phyloP scores from a whole-genome alignment of 2,329 filamentous ascomycete genomes.

The Stachybotrys echinatus region DNA sequence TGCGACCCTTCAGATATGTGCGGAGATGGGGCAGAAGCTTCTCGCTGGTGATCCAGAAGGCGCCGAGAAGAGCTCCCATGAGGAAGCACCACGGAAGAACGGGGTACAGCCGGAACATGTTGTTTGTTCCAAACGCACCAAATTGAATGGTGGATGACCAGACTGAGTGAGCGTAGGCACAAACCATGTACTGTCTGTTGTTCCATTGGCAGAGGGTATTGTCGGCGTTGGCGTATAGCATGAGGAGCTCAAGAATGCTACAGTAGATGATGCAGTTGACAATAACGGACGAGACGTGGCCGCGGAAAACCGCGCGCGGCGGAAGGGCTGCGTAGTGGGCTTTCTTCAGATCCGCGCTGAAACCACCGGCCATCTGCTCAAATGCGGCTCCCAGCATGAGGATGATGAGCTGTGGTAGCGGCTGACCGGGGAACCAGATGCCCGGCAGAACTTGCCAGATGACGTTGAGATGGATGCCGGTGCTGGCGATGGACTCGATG shows the following conservation, averaged over 20 bases:
- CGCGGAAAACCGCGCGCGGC: slow-evolving; percentile 23
- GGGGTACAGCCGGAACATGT: slow-evolving; percentile 14
- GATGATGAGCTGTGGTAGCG: slow-evolving; percentile 16
- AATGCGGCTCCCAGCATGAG: slow-evolving; percentile 16
- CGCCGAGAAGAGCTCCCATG: slow-evolving; percentile 23
- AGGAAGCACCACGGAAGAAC: slow-evolving; percentile 26
- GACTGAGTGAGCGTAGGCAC: slow-evolving; percentile 14
- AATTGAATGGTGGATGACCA: slow-evolving; percentile 15
- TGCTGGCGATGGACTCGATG: slow-evolving; percentile 35
- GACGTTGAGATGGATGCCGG: slow-evolving; percentile 23
- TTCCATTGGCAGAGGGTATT: slow-evolving; percentile 24
- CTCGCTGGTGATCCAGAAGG: slow-evolving; percentile 20
- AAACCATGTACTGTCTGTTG: slow-evolving; percentile 21
- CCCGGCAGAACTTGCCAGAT: slow-evolving; percentile 20
- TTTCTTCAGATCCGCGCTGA: slow-evolving; percentile 20
- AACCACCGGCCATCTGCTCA: slow-evolving; percentile 13
- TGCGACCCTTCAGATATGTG: slow-evolving; percentile 5
- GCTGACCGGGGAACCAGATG: slow-evolving; percentile 16
- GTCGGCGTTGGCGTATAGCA: slow-evolving; percentile 7
- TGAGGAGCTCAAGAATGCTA: slow-evolving; percentile 7
- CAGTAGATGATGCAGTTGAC: slow-evolving; percentile 32
- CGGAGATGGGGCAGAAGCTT: slow-evolving; percentile 14
- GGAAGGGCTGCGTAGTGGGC: slow-evolving; percentile 24
- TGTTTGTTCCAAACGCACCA: slow-evolving; percentile 18
- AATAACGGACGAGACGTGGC: slow-evolving; percentile 10